Base-by-base conservation (phyloP, 495 filamentous ascomycete genomes). In the Daldinia decipiens region DNA sequence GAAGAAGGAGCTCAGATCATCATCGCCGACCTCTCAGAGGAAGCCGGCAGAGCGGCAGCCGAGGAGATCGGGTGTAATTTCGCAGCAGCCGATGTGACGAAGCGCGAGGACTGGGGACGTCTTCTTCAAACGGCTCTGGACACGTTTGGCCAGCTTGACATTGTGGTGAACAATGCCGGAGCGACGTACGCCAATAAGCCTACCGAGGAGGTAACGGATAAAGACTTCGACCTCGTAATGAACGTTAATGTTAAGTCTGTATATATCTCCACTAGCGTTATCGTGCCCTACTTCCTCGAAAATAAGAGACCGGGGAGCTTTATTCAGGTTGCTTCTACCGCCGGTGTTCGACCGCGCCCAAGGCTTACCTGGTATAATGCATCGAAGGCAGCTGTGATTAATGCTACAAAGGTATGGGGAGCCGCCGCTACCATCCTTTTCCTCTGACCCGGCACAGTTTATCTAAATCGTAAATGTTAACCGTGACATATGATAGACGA, bases 281-380 rank as follows among this genome's bases (percentile, higher is more conserved):
- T 86, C 9, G 79, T 91, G 53, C 85, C 84, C 3, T 82, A 85
- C 19, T 79, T 89, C 29, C 76, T 89, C 29, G 81, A 86, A 61
- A 84, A 87, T 65, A 83, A 85, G 13, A 76, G 83, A n/a, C 86
- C 87, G 5, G 89, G 88, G 0, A 83, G 78, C 7, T 85, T 92
- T 60, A 88, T 92, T 66, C 90, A 91, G 74, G 87, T 91, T 39
- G 87, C 89, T 1, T 88, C 85, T 6, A 89, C 89, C 31, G 89
- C 88, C 4, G 87, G 87, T 8, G 84, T 82, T 24, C 81, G 89
- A 59, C 89, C 89, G 3, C 82, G 89, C n/a, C 87, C 88, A 5
- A 87, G 88, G 3, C 78, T 92, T 61, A 88, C 90, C 11, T 91
- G 88, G 88, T 92, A 92, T 71, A 92, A 91, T 72, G 86, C 87